These are phyloP conservation scores for Exophiala sp. DNA, from an alignment of 2,329 filamentous ascomycete species.

Conservation along the genomic window DNA sequence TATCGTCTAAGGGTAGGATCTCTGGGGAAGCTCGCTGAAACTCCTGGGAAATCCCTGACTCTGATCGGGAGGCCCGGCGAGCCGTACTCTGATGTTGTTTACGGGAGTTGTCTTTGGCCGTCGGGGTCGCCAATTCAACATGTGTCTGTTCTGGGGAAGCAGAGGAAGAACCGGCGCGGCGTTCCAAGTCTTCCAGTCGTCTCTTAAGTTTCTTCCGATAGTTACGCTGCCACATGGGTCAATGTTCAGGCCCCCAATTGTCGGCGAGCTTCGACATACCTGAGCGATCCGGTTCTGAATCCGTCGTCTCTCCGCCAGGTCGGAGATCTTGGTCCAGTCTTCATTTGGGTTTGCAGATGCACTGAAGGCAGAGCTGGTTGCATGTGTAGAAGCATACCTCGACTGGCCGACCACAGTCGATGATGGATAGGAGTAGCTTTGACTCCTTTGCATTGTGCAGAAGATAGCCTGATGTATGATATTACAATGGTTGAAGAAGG, in stretches of 20 bases:
- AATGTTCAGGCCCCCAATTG: not conserved
- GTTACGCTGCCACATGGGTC: slow-evolving; percentile 30
- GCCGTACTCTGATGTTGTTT: slow-evolving; percentile 18
- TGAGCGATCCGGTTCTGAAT: slow-evolving; percentile 98
- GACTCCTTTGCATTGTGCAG: slow-evolving; percentile 24
- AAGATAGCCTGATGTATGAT: not conserved
- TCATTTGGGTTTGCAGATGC: slow-evolving; percentile 91
- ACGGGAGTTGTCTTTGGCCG: slow-evolving; percentile 26
- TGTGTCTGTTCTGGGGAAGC: slow-evolving; percentile 56
- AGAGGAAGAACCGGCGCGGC: slow-evolving; percentile 55
- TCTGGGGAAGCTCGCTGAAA: slow-evolving; percentile 24
- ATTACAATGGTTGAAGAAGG: not conserved
- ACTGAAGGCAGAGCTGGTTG: slow-evolving; percentile 90
- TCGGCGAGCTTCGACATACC: slow-evolving; percentile 11
- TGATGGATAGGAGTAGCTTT: slow-evolving; percentile 25
- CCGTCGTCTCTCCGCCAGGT: slow-evolving; percentile 84
- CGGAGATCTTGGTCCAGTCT: slow-evolving; percentile 98
- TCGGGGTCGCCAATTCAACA: slow-evolving; percentile 44
- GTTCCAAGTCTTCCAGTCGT: slow-evolving; percentile 59
- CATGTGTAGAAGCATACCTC: slow-evolving; percentile 48
- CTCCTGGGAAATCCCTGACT: slow-evolving; percentile 20
- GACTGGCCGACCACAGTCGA: slow-evolving; percentile 21
- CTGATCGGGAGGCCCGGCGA: slow-evolving; percentile 21
- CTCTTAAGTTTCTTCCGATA: slow-evolving; percentile 62
- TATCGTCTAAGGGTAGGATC: slow-evolving; percentile 26